Percentiles rank a stretch among this genome's conserved stretches.
Conservation (phyloP, 805 yeast species). For the Cyberlindnera saturnus region DNA sequence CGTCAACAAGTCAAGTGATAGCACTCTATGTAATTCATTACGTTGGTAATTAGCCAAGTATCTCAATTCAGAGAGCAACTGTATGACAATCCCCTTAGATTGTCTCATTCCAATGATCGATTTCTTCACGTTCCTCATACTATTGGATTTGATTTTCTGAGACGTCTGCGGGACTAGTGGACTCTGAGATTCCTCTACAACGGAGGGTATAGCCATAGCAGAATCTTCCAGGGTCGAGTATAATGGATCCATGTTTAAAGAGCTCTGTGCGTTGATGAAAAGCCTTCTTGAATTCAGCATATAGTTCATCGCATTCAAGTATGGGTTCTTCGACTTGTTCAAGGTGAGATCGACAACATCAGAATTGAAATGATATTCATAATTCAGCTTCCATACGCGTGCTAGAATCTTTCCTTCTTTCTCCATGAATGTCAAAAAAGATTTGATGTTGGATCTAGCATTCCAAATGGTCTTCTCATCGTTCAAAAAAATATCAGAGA, state of each 20-base stretch:
- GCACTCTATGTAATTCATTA: constrained; percentile 20
- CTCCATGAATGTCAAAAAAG: constrained; percentile 15
- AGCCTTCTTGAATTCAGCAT: constrained; percentile 27
- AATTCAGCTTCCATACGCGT: constrained; percentile 15
- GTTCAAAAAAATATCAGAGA: constrained; percentile 13
- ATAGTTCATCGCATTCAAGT: constrained; percentile 20
- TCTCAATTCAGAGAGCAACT: constrained; percentile 13
- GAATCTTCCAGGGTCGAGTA: constrained; percentile 45
- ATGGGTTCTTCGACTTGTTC: constrained; percentile 13
- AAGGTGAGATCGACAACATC: constrained; percentile 13
- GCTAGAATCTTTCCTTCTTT: constrained; percentile 15
- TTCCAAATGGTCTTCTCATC: not conserved
- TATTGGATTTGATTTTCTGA: constrained; percentile 15
- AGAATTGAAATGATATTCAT: constrained; percentile 18
- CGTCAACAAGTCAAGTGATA: constrained; percentile 20
- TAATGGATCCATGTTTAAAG: constrained; percentile 39
- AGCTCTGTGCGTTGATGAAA: constrained; percentile 26
- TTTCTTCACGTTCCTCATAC: constrained; percentile 17
- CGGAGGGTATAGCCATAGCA: constrained; percentile 40
- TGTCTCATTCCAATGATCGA: constrained; percentile 19
- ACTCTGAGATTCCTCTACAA: constrained; percentile 6
- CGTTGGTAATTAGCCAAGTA: constrained; percentile 24
- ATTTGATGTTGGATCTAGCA: constrained; percentile 11
- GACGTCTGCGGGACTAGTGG: constrained; percentile 2
- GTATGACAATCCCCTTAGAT: constrained; percentile 16